A percentile compares a stretch with the other conserved stretches of the same genome.
phyloP scores from a whole-genome alignment of 345 rosid species.

The Hibiscus syriacus region DNA sequence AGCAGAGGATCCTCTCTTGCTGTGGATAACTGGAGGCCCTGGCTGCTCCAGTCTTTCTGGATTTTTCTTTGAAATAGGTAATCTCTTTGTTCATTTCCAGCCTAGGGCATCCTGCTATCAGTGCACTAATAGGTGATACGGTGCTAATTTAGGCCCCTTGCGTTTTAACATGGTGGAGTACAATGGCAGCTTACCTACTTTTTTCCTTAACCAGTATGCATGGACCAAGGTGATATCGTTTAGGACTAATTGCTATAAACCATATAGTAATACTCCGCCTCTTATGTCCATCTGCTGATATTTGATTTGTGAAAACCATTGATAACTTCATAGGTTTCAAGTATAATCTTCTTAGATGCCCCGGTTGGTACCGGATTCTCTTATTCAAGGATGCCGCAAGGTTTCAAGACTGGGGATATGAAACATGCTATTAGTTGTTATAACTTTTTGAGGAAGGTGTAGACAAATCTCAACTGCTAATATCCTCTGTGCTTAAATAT shows the following conservation, averaged over 20 bases:
- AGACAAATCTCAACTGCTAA: neutral
- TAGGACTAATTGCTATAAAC: neutral
- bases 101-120: neutral
- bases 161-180: too few relatives aligned
- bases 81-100: neutral
- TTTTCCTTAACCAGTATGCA: conserved; percentile 6
- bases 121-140: neutral
- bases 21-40: too few relatives aligned
- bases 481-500: neutral
- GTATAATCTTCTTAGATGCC: too few relatives aligned
- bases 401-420: too few relatives aligned
- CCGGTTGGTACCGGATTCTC: too few relatives aligned
- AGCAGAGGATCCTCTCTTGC: conserved; percentile 25
- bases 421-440: neutral
- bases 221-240: conserved; percentile 14
- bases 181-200: conserved; percentile 18
- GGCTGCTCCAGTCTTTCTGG: conserved; percentile 30
- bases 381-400: too few relatives aligned
- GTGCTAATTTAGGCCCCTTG: conserved; percentile 13
- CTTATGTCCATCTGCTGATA: neutral
- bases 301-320: neutral
- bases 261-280: neutral
- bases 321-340: neutral
- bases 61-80: neutral
- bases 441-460: conserved; percentile 13